Evolutionary conservation across 257 asterid genomes (phyloP).

Genomic region (Capsicum pubescens): DNA sequence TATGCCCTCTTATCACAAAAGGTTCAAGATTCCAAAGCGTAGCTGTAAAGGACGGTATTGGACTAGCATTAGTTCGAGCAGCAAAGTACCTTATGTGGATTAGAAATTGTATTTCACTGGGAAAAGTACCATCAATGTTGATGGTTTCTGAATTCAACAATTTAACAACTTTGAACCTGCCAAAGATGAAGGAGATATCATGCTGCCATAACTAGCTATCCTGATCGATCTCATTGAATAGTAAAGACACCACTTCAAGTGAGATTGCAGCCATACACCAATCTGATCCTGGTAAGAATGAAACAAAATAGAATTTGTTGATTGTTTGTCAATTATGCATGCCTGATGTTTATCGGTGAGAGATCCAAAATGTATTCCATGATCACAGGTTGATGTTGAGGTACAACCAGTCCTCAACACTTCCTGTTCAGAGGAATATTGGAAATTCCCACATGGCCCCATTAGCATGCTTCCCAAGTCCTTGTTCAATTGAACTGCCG

Average conservation of each 20-base stretch:
- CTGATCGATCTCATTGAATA: neutral
- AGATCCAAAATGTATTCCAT: neutral
- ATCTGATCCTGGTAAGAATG: conserved; percentile 23
- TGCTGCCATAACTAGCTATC: neutral
- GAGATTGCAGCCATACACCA: neutral
- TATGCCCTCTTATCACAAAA: neutral
- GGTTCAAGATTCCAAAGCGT: neutral
- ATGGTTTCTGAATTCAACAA: neutral
- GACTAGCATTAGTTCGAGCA: neutral
- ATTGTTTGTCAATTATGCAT: neutral
- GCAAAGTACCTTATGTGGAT: neutral
- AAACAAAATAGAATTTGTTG: neutral
- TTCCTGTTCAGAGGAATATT: neutral
- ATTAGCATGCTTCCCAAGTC: neutral
- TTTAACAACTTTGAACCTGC: neutral
- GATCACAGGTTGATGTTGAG: neutral
- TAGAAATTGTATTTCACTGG: neutral
- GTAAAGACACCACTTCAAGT: neutral
- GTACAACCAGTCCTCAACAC: neutral
- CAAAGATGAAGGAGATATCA: conserved; percentile 9
- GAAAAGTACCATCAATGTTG: neutral
- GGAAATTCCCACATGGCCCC: neutral
- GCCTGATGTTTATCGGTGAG: neutral
- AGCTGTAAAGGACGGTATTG: neutral
- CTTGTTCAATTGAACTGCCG: neutral